Conservation (phyloP, 2,329 filamentous ascomycete species). For the Pseudocercospora eumusae region DNA sequence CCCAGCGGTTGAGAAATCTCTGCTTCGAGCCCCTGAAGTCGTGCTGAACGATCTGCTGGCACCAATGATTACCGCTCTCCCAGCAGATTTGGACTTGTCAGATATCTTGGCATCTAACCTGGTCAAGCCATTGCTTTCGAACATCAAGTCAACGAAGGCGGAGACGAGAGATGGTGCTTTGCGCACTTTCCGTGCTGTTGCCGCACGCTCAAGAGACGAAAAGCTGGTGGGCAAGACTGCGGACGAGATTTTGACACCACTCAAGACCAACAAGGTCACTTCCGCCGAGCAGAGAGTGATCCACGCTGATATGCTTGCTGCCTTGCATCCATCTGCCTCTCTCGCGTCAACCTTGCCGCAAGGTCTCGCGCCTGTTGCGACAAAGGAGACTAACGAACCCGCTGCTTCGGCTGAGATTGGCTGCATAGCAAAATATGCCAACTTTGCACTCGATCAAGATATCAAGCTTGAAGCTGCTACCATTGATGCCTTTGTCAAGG, state of each 20-base stretch:
- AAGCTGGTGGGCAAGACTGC: slow-evolving; percentile 65
- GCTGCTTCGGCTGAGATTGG: slow-evolving; percentile 75
- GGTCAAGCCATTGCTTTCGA: slow-evolving; percentile 83
- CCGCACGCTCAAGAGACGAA: slow-evolving; percentile 61
- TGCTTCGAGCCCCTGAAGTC: slow-evolving; percentile 87
- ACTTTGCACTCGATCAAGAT: slow-evolving; percentile 62
- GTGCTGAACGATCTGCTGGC: slow-evolving; percentile 77
- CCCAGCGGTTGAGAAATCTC: slow-evolving; percentile 81
- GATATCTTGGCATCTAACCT: slow-evolving; percentile 69
- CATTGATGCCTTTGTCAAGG: slow-evolving; percentile 74
- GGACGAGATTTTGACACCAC: slow-evolving; percentile 74
- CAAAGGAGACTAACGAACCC: slow-evolving; percentile 86
- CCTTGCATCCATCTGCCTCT: slow-evolving; percentile 60
- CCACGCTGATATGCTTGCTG: slow-evolving; percentile 76
- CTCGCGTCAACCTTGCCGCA: slow-evolving; percentile 67
- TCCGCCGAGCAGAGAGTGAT: slow-evolving; percentile 81
- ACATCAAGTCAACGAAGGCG: slow-evolving; percentile 85
- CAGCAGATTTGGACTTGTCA: slow-evolving; percentile 73
- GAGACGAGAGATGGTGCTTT: slow-evolving; percentile 74
- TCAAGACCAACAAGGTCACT: slow-evolving; percentile 82
- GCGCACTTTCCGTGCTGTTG: slow-evolving; percentile 70
- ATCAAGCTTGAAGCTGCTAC: slow-evolving; percentile 65
- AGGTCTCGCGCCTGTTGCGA: slow-evolving; percentile 66
- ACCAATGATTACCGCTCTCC: slow-evolving; percentile 70
- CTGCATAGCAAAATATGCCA: slow-evolving; percentile 67